Base-by-base conservation (phyloP, 2,329 filamentous ascomycete species). In the Sarocladium oryzae region DNA sequence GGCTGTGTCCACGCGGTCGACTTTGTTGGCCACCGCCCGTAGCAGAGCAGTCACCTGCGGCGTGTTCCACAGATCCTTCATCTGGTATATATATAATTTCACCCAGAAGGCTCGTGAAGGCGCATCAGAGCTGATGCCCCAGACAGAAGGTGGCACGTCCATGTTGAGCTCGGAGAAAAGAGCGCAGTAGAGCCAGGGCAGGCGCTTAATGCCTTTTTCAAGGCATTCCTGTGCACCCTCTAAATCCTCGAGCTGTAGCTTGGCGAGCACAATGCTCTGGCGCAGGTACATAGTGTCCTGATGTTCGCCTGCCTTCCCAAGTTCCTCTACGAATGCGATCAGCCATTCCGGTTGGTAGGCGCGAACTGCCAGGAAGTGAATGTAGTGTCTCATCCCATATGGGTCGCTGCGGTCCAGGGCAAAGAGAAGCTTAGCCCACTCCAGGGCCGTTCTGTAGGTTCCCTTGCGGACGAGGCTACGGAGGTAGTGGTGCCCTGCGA, bases 361-460 rank as follows among this genome's bases (percentile, higher is more conserved):
- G 51, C 89, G 82, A n/a, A 97, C 74, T 2, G 90, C 89, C 50
- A 96, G 76, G 56, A 89, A 82, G 63, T 96, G 92, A 46, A 96
- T 81, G 56, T 89, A 78, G 51, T 96, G 79, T 54, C 84, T 78
- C 61, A 96, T 81, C 43, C 82, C 88, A 61, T 96, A 96, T 0
- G 90, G 90, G 63, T 99, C 93, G 3, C 75, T 71, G 45, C 83
- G 82, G 57, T 90, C 82, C 53, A 97, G 69, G 53, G 84, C 81
- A 26, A 95, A 76, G 9, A 96, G 73, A 5, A 97, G 70, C 69
- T 93, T 96, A 6, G 88, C 81, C 91, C 93, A 99, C 67, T 97
- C 93, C 45, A 95, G 82, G 0, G 90, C 89, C 1, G 93, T 97
- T 43, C 90, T 80, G 75, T 89, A 96, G 1, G 92, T 96, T n/a